Evolutionary conservation across 139 green algal genomes (phyloP).

Genomic region (Micractinium sp.): DNA sequence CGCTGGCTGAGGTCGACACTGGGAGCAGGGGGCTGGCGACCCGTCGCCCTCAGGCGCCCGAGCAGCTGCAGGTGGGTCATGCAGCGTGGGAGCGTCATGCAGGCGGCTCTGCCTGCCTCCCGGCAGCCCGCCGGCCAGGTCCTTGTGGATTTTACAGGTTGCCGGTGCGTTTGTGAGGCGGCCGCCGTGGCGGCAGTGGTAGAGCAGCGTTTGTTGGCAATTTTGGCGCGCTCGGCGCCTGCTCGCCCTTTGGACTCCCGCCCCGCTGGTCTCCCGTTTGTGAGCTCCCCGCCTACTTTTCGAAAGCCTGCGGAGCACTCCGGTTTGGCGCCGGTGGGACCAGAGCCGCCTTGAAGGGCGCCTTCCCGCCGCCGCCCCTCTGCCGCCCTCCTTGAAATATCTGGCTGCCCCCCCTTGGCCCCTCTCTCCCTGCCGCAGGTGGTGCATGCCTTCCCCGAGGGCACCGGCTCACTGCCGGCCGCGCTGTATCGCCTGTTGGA

Average conservation of each 20-base stretch:
- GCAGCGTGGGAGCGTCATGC: not conserved
- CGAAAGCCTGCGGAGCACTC: not conserved
- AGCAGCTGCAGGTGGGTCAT: conserved; percentile 21
- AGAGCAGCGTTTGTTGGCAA: not conserved
- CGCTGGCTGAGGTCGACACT: not conserved
- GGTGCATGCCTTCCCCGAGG: conserved; percentile 34
- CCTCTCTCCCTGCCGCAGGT: conserved; percentile 15
- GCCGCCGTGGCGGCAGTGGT: not conserved
- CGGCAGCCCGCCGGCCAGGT: too few species aligned
- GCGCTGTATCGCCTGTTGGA: conserved; percentile 60
- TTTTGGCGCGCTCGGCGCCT: not conserved
- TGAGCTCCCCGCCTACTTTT: not conserved
- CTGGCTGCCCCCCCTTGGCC: not conserved
- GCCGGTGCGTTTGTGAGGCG: not conserved
- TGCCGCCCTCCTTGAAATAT: not conserved
- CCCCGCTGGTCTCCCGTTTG: not conserved
- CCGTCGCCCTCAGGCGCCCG: not conserved
- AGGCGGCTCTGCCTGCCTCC: not conserved
- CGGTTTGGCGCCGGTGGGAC: not conserved
- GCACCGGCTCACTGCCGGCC: conserved; percentile 50
- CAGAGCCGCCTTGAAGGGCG: not conserved
- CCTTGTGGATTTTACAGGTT: not conserved
- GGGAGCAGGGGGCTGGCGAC: not conserved
- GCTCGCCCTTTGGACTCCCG: not conserved
- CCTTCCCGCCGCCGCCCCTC: not conserved